Evolutionary conservation across 345 rosid genomes (phyloP), one percentile per base, ranked within the genome.

Genomic region (Mallotus nudiflorus): DNA sequence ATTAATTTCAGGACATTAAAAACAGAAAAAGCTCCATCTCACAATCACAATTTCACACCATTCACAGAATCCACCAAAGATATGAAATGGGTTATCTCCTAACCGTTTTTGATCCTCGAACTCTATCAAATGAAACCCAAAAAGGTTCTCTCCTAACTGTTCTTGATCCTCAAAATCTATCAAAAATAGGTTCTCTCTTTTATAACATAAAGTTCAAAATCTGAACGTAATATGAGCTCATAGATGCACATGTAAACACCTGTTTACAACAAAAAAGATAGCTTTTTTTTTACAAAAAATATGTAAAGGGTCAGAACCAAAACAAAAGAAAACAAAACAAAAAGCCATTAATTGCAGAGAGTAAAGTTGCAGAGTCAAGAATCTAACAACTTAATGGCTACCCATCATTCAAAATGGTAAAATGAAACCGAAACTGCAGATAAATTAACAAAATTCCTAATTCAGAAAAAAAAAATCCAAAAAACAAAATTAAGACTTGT

Each of bases 21-120:
- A 2, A 37, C 20, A 66, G 54, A 51, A 67, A 18, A 46, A 62
- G 19, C 76, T 48, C 68, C 64, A 62, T 51, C 25, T 58, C 71
- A 55, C 33, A 39, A 58, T 44, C 37, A 49, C 62, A 18, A 40
- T 7, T 45, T 50, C 55, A 61, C 52, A 31, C 57, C 65, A 46
- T 69, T 72, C 24, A 39, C 50, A 60, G 56, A 71, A 50, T 63
- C 68, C 54, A 65, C 48, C 51, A 66, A 33, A 33, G 28, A 65
- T 27, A 60, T 3, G 44, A 72, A 69, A 75, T 33, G 42, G 46
- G 13, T 16, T 18, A 16, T 49, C 77, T 62, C 25, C 29, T 24
- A 67, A 67, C 18, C 46, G 62, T 33, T 49, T 24, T 19, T 44
- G 46, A 70, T 70, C 82, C 65, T 74, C 37, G 67, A 58, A 49